Conservation (phyloP, 1,284 basidiomycete species). For the Sanghuangporus sanghuang region DNA sequence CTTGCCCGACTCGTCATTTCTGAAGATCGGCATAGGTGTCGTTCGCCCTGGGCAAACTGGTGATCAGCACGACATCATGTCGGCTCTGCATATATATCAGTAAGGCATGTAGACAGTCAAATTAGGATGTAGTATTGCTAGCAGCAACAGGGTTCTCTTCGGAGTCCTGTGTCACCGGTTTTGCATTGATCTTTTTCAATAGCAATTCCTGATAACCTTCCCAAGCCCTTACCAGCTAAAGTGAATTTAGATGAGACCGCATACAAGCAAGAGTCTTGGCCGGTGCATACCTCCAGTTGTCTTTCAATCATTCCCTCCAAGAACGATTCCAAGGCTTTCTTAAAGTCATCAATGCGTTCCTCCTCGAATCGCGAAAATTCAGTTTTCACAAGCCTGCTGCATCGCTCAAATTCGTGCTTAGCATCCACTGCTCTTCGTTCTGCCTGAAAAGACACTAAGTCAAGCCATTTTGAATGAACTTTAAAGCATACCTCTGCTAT, state of each 20-base stretch:
- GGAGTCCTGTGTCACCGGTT: neutral
- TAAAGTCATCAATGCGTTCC: constrained; percentile 89
- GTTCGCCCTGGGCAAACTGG: too few relatives aligned
- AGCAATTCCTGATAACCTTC: constrained; percentile 68
- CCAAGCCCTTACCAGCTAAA: constrained; percentile 63
- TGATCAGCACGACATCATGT: too few relatives aligned
- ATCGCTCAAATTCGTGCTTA: constrained; percentile 84
- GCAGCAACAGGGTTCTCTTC: neutral
- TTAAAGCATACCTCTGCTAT: constrained; percentile 66
- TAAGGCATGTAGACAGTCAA: neutral
- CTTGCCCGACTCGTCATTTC: too few relatives aligned
- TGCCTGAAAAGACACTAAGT: constrained; percentile 46
- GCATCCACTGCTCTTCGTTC: constrained; percentile 79
- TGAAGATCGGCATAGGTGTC: too few relatives aligned
- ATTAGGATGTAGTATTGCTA: neutral
- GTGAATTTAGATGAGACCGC: neutral
- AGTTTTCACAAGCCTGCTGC: constrained; percentile 81
- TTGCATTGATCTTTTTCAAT: constrained; percentile 36
- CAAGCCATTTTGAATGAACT: constrained; percentile 7
- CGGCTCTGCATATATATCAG: too few relatives aligned
- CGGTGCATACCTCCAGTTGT: constrained; percentile 66
- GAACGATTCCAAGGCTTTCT: constrained; percentile 69
- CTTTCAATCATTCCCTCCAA: constrained; percentile 77
- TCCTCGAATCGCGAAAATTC: constrained; percentile 94
- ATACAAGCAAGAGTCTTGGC: constrained; percentile 14